Conservation (phyloP, 208 protist genomes). For the Paratrypanosoma confusum region DNA sequence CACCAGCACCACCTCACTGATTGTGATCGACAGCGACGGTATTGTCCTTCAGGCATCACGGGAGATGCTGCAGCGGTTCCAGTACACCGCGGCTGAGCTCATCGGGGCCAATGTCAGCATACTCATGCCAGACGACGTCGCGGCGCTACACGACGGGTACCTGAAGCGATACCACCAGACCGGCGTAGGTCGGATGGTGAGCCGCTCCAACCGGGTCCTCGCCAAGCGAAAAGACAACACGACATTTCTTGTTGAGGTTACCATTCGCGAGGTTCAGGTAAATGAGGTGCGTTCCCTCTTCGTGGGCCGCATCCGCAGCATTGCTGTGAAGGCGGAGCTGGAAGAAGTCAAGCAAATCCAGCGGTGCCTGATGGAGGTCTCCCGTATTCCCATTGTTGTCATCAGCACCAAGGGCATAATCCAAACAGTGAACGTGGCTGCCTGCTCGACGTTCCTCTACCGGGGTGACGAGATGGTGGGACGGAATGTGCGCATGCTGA, state of each 20-base stretch:
- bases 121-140: slow-evolving; percentile 6
- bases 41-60: background rate
- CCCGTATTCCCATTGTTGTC: slow-evolving; percentile 3
- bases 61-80: slow-evolving; percentile 1
- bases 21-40: slow-evolving; percentile 4
- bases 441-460: background rate
- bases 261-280: slow-evolving; percentile 4
- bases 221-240: slow-evolving; percentile 12
- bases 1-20: background rate
- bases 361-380: background rate
- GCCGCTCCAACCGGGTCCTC: background rate
- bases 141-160: slow-evolving; percentile 7
- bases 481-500: slow-evolving; percentile 4
- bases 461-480: slow-evolving; percentile 3
- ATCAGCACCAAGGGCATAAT: slow-evolving; percentile 2
- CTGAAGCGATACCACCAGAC: slow-evolving; percentile 6
- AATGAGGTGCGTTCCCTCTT: slow-evolving; percentile 10
- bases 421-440: slow-evolving; percentile 1
- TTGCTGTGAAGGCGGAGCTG: background rate
- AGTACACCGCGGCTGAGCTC: background rate
- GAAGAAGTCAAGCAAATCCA: background rate
- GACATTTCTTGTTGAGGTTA: slow-evolving; percentile 3
- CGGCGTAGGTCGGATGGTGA: slow-evolving; percentile 7
- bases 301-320: slow-evolving; percentile 1
- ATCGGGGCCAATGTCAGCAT: slow-evolving; percentile 6